Base-by-base conservation (phyloP, 1,139 yeast genomes). In the Candida sp. region DNA sequence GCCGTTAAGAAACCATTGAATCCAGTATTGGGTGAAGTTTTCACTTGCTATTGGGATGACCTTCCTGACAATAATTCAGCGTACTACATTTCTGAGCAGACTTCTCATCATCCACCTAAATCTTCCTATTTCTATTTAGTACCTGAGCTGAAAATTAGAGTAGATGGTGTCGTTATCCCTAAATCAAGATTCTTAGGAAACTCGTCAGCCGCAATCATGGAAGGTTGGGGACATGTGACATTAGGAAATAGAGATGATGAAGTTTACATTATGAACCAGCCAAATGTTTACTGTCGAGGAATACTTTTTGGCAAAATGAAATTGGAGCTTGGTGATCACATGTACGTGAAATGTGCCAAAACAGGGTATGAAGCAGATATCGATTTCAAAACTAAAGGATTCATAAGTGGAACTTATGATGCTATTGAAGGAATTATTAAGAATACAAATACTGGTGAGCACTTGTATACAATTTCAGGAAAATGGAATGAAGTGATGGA, bases 101-200 rank as follows among this genome's bases (percentile, higher is more conserved):
- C 97, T 0, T 87, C 96, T 21, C 99, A 93, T 58, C 99, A 93
- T 61, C 99, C 99, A n/a, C 99, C 99, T 6, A 87, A 93, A 60
- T 88, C 97, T 0, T 86, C 97, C 0, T 93, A 93, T 64, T 93
- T 91, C 57, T 93, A 88, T 63, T 70, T 85, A 63, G 77, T 88
- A 38, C 99, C 99, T 73, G 0, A 87, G 84, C 46, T 79, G 77
- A 50, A 80, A 81, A 87, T 93, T 45, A 80, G 93, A 52, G 90
- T 86, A 12, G 99, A 93, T 59, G 99, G 99, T 35, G 77, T 87
- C 3, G 81, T 91, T 33, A 75, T 89, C 39, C 99, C 99, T 12
- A 84, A 79, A 56, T 90, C 97, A 1, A 81, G 81, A 58, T 95
- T 93, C 57, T 72, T 93, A 46, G 99, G 99, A 27, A 93, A 91